Evolutionary conservation across 2,329 filamentous ascomycete genomes (phyloP), one percentile per base, ranked within the genome.

Genomic region (Penicillium sp.): DNA sequence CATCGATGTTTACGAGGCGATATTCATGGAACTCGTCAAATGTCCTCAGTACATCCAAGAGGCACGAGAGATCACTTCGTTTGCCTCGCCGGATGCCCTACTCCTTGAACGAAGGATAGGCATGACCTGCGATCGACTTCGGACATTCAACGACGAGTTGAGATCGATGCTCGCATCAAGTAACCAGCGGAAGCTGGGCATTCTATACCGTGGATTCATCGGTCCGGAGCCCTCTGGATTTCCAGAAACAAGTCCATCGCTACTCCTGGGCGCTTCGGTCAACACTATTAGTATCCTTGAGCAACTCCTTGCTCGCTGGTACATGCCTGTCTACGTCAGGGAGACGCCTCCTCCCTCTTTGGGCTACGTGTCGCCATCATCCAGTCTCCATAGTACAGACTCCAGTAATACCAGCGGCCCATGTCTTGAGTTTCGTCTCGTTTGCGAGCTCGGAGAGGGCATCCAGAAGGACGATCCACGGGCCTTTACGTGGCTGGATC

Each of bases 1-100:
- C 31, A 51, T 57, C 31, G 34, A 51, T 37, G 55, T 53, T 39
- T 57, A 57, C 38, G 55, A 57, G 37, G 15, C 47, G 14, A 57
- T 57, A 47, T 57, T 57, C 48, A 57, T 57, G 48, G 55, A 57
- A 41, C 55, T 57, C 31, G 55, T 57, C 28, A 57, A 57, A 53
- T 57, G 55, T 38, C 55, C 55, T 25, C 31, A 31, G 31, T 53
- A 57, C 17, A 43, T 57, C 3, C 39, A 57, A 39, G 48, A 57
- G 48, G 39, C 48, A 37, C 55, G 55, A 37, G 48, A 57, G 43
- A 53, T 57, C 20, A 31, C n/a, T 37, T 45, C 47, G 17, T 14
- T 57, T 35, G 6, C 39, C 20, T 53, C 49, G 17, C 7, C n/a
- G 10, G 17, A 53, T 28, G 39, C 55, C 20, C 28, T 11, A 17